These are phyloP conservation scores for Sicyos baderoa DNA, from an alignment of 306 rosid genomes.

Conservation along the genomic window DNA sequence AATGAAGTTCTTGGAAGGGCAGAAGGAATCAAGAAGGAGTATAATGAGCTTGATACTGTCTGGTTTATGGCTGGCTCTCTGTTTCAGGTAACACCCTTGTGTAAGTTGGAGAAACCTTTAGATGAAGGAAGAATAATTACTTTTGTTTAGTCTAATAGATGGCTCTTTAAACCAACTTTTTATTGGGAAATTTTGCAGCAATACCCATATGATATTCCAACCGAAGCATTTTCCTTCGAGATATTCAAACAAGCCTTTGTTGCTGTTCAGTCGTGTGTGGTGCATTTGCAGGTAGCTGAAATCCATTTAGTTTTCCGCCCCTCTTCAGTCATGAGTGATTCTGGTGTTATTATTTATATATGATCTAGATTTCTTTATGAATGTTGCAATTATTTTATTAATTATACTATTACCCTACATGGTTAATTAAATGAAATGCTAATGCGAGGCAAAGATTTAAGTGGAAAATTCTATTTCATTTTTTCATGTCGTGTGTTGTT, in stretches of 20 bases:
- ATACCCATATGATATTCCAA: constrained; percentile 94
- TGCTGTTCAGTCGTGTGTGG: constrained; percentile 95
- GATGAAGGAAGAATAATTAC: background rate
- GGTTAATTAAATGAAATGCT: background rate
- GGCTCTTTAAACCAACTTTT: constrained; percentile 17
- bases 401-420: background rate
- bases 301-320: background rate
- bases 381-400: too few species aligned
- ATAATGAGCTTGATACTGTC: constrained; percentile 91
- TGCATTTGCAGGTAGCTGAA: constrained; percentile 76
- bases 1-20: constrained; percentile 71
- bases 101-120: constrained; percentile 4
- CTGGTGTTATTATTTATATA: background rate
- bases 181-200: constrained; percentile 50
- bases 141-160: background rate
- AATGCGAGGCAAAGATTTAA: background rate
- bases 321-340: background rate
- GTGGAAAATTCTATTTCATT: too few species aligned
- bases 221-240: constrained; percentile 93
- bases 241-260: constrained; percentile 98
- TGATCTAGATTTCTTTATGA: background rate
- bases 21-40: constrained; percentile 86
- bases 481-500: too few species aligned
- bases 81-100: constrained; percentile 54
- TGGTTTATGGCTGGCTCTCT: constrained; percentile 99